Conservation (phyloP, 192 early-diverging fungal species). For the Backusella morwellensis region DNA sequence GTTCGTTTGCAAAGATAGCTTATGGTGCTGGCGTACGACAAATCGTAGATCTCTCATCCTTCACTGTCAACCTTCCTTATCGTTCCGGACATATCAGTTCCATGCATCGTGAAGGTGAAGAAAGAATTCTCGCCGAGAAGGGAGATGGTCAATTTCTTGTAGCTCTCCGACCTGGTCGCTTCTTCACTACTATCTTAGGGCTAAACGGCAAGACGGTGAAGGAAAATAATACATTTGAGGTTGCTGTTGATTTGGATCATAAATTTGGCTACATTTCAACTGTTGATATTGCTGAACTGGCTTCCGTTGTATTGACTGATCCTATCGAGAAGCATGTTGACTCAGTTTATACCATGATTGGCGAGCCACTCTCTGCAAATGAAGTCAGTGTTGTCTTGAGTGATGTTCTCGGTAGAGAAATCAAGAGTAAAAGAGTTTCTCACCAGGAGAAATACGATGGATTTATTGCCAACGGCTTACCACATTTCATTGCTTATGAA, state of each 20-base stretch:
- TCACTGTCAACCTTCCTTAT: not conserved
- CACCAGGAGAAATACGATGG: not conserved
- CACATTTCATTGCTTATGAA: not conserved
- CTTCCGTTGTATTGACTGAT: conserved; percentile 11
- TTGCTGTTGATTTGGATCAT: not conserved
- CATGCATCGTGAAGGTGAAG: not conserved
- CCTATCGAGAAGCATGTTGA: conserved; percentile 13
- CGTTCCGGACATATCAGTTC: not conserved
- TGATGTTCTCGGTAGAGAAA: conserved; percentile 8
- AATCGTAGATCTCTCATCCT: conserved; percentile 28
- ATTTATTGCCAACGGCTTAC: not conserved
- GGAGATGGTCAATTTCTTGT: not conserved
- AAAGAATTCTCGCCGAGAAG: not conserved
- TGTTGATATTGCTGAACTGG: conserved; percentile 14
- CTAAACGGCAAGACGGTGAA: not conserved
- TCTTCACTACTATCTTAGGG: not conserved
- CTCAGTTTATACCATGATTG: conserved; percentile 14
- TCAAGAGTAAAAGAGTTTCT: not conserved
- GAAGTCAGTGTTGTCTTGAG: not conserved
- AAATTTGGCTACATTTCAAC: conserved; percentile 9
- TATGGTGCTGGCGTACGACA: conserved; percentile 25
- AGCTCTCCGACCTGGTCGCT: conserved; percentile 16
- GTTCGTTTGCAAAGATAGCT: not conserved
- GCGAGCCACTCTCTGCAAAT: not conserved
- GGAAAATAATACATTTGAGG: not conserved